Conservation (phyloP, 306 rosid species). For the Citrullus mucosospermus region DNA sequence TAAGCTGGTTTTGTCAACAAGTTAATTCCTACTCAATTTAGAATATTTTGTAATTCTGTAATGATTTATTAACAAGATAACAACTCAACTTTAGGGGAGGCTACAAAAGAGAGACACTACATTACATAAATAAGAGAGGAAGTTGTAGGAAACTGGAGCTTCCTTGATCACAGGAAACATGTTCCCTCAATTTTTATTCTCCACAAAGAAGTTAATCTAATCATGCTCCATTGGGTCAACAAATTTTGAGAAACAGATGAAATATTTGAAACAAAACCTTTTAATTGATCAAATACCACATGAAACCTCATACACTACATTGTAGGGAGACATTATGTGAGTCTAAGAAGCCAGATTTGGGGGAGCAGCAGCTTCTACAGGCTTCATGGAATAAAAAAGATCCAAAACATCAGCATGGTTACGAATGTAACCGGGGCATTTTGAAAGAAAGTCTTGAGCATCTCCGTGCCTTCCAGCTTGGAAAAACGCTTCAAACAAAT, state of each 20-base stretch:
- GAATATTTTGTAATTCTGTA: not conserved
- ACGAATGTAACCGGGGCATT: conserved; percentile 63
- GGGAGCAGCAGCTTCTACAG: conserved; percentile 32
- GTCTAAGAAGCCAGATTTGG: conserved; percentile 32
- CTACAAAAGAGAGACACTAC: not conserved
- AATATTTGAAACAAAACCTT: conserved; percentile 22
- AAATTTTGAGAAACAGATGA: conserved; percentile 17
- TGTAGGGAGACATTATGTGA: conserved; percentile 7
- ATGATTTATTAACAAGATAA: not conserved
- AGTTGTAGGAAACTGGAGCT: not conserved
- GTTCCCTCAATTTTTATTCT: conserved; percentile 13
- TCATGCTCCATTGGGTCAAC: conserved; percentile 16
- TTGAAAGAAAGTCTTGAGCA: conserved; percentile 64
- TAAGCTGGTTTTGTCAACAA: not conserved
- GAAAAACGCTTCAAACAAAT: conserved; percentile 49
- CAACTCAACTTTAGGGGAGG: not conserved
- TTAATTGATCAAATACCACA: conserved; percentile 19
- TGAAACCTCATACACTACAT: conserved; percentile 16
- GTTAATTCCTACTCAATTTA: not conserved
- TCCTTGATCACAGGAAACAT: conserved; percentile 1
- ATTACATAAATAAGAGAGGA: not conserved
- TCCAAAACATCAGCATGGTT: conserved; percentile 62
- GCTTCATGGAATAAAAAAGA: conserved; percentile 37
- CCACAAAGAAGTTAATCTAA: conserved; percentile 18
- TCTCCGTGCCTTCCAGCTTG: conserved; percentile 42